Percentiles rank a stretch among this genome's conserved stretches.
These are phyloP conservation scores for Trichothecium roseum DNA, from an alignment of 2,329 filamentous ascomycete genomes.

Conservation along the genomic window DNA sequence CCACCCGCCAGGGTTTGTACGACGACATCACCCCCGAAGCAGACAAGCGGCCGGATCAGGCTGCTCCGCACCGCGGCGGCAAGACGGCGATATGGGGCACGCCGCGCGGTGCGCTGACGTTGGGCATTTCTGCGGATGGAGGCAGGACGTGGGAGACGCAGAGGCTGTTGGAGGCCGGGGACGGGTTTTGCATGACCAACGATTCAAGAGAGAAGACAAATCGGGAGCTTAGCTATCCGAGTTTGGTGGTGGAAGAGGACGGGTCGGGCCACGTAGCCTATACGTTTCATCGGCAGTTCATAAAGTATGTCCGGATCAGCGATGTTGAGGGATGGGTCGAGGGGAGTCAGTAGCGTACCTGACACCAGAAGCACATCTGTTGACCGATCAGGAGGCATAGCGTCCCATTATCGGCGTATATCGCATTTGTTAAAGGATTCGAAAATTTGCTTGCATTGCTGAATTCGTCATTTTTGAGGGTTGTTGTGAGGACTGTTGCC, in stretches of 20 bases:
- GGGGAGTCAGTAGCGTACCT: too few relatives aligned
- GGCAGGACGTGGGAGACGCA: constrained; percentile 25
- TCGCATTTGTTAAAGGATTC: too few relatives aligned
- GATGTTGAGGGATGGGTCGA: constrained; percentile 15
- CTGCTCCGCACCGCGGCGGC: constrained; percentile 17
- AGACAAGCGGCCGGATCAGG: constrained; percentile 27
- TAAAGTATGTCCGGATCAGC: constrained; percentile 25
- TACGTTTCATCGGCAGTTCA: constrained; percentile 30
- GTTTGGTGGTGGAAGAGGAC: constrained; percentile 19
- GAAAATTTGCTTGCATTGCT: too few relatives aligned
- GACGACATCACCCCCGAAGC: constrained; percentile 30
- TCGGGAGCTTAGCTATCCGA: constrained; percentile 31
- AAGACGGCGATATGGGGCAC: constrained; percentile 33
- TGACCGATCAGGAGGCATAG: too few relatives aligned
- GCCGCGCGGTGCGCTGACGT: constrained; percentile 21
- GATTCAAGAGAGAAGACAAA: constrained; percentile 29
- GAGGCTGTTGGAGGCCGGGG: constrained; percentile 29
- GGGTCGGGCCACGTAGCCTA: constrained; percentile 25
- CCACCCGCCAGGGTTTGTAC: constrained; percentile 27
- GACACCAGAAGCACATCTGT: too few relatives aligned
- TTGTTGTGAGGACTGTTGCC: too few relatives aligned
- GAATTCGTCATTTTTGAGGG: too few relatives aligned
- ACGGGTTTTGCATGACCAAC: constrained; percentile 35
- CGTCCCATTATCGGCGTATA: too few relatives aligned
- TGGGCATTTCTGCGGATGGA: constrained; percentile 23